Conservation (phyloP, 2,329 filamentous ascomycete genomes). For the Teratosphaeriaceae sp. region DNA sequence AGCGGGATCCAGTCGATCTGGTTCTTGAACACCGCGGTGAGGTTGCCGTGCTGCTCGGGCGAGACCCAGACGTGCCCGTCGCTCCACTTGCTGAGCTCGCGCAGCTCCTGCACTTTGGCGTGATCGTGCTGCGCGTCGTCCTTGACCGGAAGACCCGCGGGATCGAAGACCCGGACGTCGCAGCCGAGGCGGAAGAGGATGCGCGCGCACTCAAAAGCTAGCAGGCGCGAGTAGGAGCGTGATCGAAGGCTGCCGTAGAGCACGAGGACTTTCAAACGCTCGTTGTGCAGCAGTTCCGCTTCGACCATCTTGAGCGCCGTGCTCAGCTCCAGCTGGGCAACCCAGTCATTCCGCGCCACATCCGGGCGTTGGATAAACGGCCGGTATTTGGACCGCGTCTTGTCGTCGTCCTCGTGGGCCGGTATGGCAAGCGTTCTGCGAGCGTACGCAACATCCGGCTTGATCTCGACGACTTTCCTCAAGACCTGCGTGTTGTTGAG, state of each 20-base stretch:
- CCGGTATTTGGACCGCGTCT: conserved; percentile 45
- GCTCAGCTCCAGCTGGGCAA: conserved; percentile 49
- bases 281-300: conserved; percentile 35
- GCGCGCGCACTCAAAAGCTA: conserved; percentile 54
- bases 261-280: conserved; percentile 51
- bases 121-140: conserved; percentile 54
- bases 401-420: conserved; percentile 40
- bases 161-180: conserved; percentile 59
- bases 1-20: conserved; percentile 67
- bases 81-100: conserved; percentile 55
- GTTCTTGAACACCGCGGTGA: conserved; percentile 63
- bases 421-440: conserved; percentile 37
- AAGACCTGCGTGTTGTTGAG: conserved; percentile 10
- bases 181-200: conserved; percentile 60
- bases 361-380: conserved; percentile 48
- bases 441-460: conserved; percentile 3
- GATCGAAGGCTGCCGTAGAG: conserved; percentile 54
- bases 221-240: conserved; percentile 54
- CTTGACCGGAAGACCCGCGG: conserved; percentile 53
- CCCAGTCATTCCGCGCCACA: conserved; percentile 45
- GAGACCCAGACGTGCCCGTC: conserved; percentile 61
- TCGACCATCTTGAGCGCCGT: conserved; percentile 48
- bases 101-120: conserved; percentile 56
- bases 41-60: conserved; percentile 60
- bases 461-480: conserved; percentile 3